Evolutionary conservation across 768 basidiomycete genomes (phyloP).

Genomic region (Lactifluus subvellereus): DNA sequence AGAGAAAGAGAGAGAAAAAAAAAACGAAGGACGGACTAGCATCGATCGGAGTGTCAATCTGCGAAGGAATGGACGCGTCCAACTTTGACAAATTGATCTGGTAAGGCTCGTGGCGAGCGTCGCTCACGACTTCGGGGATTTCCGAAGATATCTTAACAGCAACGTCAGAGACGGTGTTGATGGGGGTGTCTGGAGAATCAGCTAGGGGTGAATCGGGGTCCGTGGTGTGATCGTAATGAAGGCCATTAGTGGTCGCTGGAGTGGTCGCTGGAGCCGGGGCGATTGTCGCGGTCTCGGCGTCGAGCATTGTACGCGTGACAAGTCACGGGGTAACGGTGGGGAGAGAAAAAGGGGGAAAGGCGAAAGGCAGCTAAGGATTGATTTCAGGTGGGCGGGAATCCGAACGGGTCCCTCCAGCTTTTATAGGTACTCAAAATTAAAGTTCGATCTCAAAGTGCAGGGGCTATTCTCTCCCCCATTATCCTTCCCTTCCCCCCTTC

Average conservation of each 20-base stretch:
- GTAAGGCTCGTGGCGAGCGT: slow-evolving; percentile 57
- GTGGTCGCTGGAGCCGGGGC: slow-evolving; percentile 22
- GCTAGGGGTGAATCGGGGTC: slow-evolving; percentile 28
- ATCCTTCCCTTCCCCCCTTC: slow-evolving; percentile 10
- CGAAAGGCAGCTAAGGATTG: slow-evolving; percentile 47
- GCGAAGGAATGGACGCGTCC: slow-evolving; percentile 42
- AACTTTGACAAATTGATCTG: slow-evolving; percentile 42
- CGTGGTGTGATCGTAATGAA: slow-evolving; percentile 17
- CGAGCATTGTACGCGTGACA: slow-evolving; percentile 70
- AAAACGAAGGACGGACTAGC: slow-evolving; percentile 38
- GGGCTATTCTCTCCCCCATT: slow-evolving; percentile 48
- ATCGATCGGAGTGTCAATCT: slow-evolving; percentile 42
- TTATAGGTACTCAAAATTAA: slow-evolving; percentile 79
- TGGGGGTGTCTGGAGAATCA: slow-evolving; percentile 58
- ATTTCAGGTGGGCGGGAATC: slow-evolving; percentile 67
- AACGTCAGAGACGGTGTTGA: slow-evolving; percentile 43
- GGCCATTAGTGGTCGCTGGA: slow-evolving; percentile 28
- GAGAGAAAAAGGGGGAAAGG: slow-evolving; percentile 25
- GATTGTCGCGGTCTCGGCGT: slow-evolving; percentile 36
- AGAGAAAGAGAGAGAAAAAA: slow-evolving; percentile 23
- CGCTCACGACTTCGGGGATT: slow-evolving; percentile 57
- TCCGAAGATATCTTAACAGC: slow-evolving; percentile 62
- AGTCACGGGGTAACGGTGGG: slow-evolving; percentile 47
- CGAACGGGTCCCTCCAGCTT: slow-evolving; percentile 58
- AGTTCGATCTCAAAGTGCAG: slow-evolving; percentile 78